Evolutionary conservation across 2,329 filamentous ascomycete species (phyloP), one percentile per base, ranked within the genome.

Genomic region (Hypoxylon sp.): DNA sequence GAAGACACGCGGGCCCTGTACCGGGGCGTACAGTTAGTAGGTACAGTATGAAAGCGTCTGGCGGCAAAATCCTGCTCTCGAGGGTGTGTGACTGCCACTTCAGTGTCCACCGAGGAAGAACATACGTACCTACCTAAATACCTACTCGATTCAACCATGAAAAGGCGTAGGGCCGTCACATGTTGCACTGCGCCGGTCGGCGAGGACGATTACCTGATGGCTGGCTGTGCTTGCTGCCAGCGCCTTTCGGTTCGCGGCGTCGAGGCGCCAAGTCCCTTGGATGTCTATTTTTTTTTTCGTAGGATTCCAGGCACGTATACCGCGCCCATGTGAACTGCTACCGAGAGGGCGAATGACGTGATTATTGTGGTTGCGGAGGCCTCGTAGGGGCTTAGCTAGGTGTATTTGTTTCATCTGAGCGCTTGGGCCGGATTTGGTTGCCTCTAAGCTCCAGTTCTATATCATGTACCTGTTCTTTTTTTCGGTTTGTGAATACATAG

Each of bases 321-420:
- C 52, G 77, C 82, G 1, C 79, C 84, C 68, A 84, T 87, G 2
- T 40, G 20, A 8, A 9, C 7, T 78, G 76, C 85, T 20, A 80
- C 79, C 18, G 85, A 87, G 78, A 88, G 87, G 78, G 85, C 85
- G 2, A 83, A 84, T 3, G 85, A 86, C 20, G 16, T 40, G 75
- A 81, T 80, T 3, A 85, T 86, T 75, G 81, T 80, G 18, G 86
- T 87, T 9, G 3, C 49, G 26, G 60, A 54, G 40, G 51, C 51
- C 44, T 49, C 45, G 30, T 20, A 45, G 33, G n/a, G n/a, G 50
- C 32, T 14, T 32, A 16, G 49, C 38, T 14, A 18, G 46, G 48
- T 22, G 28, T 48, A n/a, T 26, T 28, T 53, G 18, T 14, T 11
- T 53, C 33, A n/a, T 51, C 18, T 30, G 16, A 3, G 38, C 9